Percentiles rank a stretch among this genome's conserved stretches.
These are phyloP conservation scores for Aristolochia californica DNA, from an alignment of 164 flowering plant species.

Conservation along the genomic window DNA sequence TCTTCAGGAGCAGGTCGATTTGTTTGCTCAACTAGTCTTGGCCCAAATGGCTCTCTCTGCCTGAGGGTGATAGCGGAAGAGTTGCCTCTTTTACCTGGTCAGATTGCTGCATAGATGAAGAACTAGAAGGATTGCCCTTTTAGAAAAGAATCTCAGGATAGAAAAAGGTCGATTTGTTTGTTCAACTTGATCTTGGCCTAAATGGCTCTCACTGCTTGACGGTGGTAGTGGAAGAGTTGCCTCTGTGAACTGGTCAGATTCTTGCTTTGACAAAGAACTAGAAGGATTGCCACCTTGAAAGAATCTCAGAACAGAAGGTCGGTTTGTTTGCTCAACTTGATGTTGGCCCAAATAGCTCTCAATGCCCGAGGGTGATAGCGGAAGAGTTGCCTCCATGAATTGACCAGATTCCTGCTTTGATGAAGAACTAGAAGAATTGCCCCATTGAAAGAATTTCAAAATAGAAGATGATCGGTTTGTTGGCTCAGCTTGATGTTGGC, in stretches of 20 bases:
- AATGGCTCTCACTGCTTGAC: too few species aligned
- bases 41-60: conserved; percentile 17
- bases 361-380: conserved; percentile 14
- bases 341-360: conserved; percentile 15
- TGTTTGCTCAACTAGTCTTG: conserved; percentile 11
- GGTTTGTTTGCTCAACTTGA: conserved; percentile 9
- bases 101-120: background rate
- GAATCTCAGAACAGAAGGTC: background rate
- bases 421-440: conserved; percentile 5
- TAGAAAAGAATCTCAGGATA: conserved; percentile 1
- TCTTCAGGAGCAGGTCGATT: too few species aligned
- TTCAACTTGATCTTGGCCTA: too few species aligned
- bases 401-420: background rate
- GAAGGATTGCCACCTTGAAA: conserved; percentile 14
- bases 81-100: background rate
- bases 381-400: background rate
- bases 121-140: conserved; percentile 12
- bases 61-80: conserved; percentile 9
- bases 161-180: too few species aligned
- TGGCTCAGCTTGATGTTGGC: too few species aligned
- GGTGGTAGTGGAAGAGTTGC: conserved; percentile 1
- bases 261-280: background rate
- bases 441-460: conserved; percentile 8
- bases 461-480: too few species aligned
- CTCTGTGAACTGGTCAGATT: conserved; percentile 14